These are phyloP conservation scores for Vanrija sp. DNA, from an alignment of 1,284 basidiomycete species.

Conservation along the genomic window DNA sequence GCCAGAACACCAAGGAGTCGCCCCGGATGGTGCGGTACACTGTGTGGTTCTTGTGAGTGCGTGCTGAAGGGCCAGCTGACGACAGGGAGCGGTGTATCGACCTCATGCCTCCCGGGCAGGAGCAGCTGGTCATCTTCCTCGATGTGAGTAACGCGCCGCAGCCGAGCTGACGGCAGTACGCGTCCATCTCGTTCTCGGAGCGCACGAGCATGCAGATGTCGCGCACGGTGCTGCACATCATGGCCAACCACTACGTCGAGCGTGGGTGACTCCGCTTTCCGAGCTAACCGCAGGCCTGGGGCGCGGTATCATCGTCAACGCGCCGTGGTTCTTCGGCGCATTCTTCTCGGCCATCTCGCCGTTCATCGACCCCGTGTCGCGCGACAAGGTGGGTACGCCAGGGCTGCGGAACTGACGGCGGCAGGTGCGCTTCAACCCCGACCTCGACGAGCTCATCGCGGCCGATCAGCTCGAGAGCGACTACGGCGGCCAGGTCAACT, in stretches of 20 bases:
- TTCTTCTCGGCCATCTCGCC: slow-evolving; percentile 84
- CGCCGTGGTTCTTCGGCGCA: slow-evolving; percentile 70
- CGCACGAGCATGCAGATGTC: slow-evolving; percentile 67
- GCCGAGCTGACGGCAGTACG: slow-evolving; percentile 51
- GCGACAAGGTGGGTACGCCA: slow-evolving; percentile 71
- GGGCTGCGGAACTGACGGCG: too few species aligned
- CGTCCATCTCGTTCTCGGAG: slow-evolving; percentile 71
- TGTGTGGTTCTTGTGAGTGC: slow-evolving; percentile 71
- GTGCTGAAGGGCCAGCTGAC: background rate
- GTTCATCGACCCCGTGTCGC: slow-evolving; percentile 83
- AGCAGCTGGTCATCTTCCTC: slow-evolving; percentile 71
- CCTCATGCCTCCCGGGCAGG: slow-evolving; percentile 73
- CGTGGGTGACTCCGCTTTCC: slow-evolving; percentile 53
- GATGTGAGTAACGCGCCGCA: slow-evolving; percentile 49
- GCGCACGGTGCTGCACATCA: slow-evolving; percentile 71
- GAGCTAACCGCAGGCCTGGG: slow-evolving; percentile 54
- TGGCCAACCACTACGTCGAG: slow-evolving; percentile 89
- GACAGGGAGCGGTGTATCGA: slow-evolving; percentile 77
- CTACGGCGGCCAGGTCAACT: slow-evolving; percentile 72
- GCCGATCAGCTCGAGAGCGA: slow-evolving; percentile 71
- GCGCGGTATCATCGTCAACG: slow-evolving; percentile 78
- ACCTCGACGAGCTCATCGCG: slow-evolving; percentile 71
- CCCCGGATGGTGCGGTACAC: slow-evolving; percentile 74
- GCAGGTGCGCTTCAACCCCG: slow-evolving; percentile 80
- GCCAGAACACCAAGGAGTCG: slow-evolving; percentile 71